These are phyloP conservation scores for Globisporangium recalcitrans DNA, from an alignment of 352 stramenopile genomes.

Conservation along the genomic window DNA sequence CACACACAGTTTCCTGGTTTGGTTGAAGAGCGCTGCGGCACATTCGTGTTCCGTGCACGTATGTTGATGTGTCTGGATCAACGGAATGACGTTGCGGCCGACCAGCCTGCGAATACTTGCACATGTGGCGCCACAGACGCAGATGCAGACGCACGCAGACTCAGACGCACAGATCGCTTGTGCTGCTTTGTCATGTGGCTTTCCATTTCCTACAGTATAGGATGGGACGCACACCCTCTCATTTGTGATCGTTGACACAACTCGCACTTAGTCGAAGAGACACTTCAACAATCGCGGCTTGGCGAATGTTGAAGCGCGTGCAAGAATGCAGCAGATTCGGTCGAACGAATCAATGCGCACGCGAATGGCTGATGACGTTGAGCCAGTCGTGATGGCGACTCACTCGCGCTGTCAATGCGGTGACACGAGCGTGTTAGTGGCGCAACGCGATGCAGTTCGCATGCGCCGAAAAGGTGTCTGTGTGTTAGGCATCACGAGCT, in stretches of 20 bases:
- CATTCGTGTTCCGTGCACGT: too few species aligned
- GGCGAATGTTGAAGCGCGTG: background rate
- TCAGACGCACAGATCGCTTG: background rate
- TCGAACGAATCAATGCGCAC: background rate
- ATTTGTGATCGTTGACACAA: background rate
- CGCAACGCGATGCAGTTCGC: background rate
- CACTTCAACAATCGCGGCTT: constrained; percentile 3
- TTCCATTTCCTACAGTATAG: background rate
- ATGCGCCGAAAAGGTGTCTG: background rate
- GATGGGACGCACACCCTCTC: constrained; percentile 1
- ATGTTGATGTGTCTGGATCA: background rate
- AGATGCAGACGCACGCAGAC: background rate
- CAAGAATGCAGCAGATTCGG: background rate
- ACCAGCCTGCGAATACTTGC: background rate
- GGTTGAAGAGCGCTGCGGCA: background rate
- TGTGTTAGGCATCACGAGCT: too few species aligned
- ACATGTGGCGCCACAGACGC: background rate
- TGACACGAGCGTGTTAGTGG: background rate
- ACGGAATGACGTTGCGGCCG: background rate
- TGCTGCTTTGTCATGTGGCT: constrained; percentile 7
- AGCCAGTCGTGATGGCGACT: background rate
- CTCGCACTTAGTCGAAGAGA: background rate
- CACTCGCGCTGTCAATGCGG: too few species aligned
- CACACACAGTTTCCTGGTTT: background rate
- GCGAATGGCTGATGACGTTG: background rate